Evolutionary conservation across 768 basidiomycete species (phyloP).

Genomic region (Chiua virens): DNA sequence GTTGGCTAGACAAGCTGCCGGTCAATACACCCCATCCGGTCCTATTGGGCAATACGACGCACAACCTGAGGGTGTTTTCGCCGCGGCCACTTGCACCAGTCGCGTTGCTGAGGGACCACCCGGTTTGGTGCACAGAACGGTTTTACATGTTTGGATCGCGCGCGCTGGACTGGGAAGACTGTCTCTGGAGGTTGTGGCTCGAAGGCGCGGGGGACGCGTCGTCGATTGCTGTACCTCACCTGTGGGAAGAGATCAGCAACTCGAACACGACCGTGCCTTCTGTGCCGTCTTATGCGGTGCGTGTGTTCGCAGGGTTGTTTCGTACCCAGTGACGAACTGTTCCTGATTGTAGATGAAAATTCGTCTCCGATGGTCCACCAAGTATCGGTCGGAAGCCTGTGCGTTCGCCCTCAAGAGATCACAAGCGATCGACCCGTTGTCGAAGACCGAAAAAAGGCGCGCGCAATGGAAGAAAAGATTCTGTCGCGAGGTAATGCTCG

Average conservation of each 20-base stretch:
- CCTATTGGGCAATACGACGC: conserved; percentile 29
- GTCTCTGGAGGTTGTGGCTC: conserved; percentile 64
- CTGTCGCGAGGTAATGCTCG: conserved; percentile 44
- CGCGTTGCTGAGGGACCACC: conserved; percentile 42
- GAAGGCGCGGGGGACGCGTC: conserved; percentile 47
- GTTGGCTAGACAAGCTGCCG: conserved; percentile 15
- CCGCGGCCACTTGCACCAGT: conserved; percentile 46
- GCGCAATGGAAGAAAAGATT: conserved; percentile 57
- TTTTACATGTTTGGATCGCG: conserved; percentile 47
- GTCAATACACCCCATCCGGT: conserved; percentile 20
- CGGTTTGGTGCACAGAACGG: conserved; percentile 64
- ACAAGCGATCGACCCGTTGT: conserved; percentile 31
- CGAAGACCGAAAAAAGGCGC: conserved; percentile 40
- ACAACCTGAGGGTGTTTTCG: conserved; percentile 32
- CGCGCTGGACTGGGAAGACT: conserved; percentile 58
- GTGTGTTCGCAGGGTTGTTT: not conserved
- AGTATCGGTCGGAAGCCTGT: conserved; percentile 55
- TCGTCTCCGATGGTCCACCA: conserved; percentile 45
- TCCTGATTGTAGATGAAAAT: conserved; percentile 34
- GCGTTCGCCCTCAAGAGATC: conserved; percentile 44
- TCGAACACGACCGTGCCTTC: conserved; percentile 7
- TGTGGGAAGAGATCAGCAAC: conserved; percentile 6
- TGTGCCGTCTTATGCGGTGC: conserved; percentile 22
- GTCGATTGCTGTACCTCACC: conserved; percentile 14
- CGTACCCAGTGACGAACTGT: not conserved